Percentiles rank a stretch among this genome's conserved stretches.
These are phyloP conservation scores for Nothophoma quercina DNA, from an alignment of 2,329 filamentous ascomycete genomes.

Conservation along the genomic window DNA sequence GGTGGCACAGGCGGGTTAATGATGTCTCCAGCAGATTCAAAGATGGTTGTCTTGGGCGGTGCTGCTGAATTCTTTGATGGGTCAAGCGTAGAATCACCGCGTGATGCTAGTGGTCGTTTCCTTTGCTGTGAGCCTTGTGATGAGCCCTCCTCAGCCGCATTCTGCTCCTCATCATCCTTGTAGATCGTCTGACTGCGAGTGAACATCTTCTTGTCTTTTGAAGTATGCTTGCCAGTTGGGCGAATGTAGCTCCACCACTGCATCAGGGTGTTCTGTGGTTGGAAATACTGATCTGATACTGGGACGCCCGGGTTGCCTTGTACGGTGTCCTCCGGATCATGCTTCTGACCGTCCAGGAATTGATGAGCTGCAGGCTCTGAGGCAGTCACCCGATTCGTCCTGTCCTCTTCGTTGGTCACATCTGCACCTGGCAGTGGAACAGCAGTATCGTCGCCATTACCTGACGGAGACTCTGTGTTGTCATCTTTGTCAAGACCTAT, in stretches of 20 bases:
- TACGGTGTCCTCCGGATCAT: constrained; percentile 25
- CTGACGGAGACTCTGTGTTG: constrained; percentile 37
- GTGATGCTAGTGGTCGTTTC: constrained; percentile 55
- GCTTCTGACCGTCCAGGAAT: constrained; percentile 39
- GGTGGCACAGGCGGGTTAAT: constrained; percentile 88
- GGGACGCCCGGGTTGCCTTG: constrained; percentile 20
- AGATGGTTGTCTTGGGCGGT: constrained; percentile 89
- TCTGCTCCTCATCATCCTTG: constrained; percentile 33
- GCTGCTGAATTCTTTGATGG: constrained; percentile 63
- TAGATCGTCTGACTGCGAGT: constrained; percentile 44
- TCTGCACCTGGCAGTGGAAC: constrained; percentile 76
- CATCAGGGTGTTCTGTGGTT: constrained; percentile 52
- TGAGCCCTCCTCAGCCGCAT: constrained; percentile 23
- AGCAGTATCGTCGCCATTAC: constrained; percentile 53
- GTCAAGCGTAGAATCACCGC: constrained; percentile 60
- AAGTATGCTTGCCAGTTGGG: constrained; percentile 67
- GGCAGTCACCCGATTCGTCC: constrained; percentile 52
- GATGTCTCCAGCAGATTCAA: constrained; percentile 92
- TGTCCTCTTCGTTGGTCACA: constrained; percentile 72
- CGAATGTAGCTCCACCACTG: constrained; percentile 79
- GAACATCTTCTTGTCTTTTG: constrained; percentile 70
- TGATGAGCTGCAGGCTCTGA: constrained; percentile 42
- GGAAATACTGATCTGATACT: constrained; percentile 31
- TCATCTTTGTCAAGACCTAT: constrained; percentile 40
- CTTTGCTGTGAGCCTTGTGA: constrained; percentile 24